Evolutionary conservation across 2,329 filamentous ascomycete species (phyloP).

Genomic region (Fusarium agapanthi): DNA sequence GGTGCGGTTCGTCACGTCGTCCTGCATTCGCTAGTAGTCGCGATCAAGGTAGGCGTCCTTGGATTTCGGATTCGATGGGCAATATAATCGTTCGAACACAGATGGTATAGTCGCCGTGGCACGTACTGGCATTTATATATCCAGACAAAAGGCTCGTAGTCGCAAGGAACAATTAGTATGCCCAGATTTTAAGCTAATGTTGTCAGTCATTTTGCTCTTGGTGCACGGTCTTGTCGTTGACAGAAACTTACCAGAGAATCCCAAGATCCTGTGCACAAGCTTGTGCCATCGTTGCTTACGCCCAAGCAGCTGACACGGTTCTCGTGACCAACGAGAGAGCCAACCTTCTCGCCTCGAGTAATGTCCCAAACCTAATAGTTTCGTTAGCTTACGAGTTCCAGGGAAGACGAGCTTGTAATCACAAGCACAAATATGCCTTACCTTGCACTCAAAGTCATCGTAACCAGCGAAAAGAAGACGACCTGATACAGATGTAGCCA

Average conservation of each 20-base stretch:
- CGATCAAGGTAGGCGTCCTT: conserved; percentile 45
- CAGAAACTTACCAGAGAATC: conserved; percentile 86
- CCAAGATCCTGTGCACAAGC: conserved; percentile 99
- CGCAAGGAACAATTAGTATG: conserved; percentile 65
- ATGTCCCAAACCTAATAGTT: conserved; percentile 91
- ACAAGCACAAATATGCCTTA: conserved; percentile 53
- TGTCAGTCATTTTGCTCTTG: conserved; percentile 13
- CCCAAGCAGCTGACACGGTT: conserved; percentile 99
- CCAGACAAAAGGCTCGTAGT: conserved; percentile 41
- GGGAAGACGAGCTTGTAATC: background rate
- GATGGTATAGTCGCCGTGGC: conserved; percentile 41
- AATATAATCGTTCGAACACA: conserved; percentile 46
- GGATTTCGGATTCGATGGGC: conserved; percentile 43
- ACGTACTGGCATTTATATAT: conserved; percentile 44
- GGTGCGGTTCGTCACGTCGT: conserved; percentile 53
- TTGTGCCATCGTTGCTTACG: conserved; percentile 98
- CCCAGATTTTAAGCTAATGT: conserved; percentile 84
- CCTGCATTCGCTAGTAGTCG: conserved; percentile 50
- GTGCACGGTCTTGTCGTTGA: background rate
- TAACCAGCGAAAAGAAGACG: conserved; percentile 96
- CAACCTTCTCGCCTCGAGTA: conserved; percentile 94
- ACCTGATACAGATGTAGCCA: conserved; percentile 96
- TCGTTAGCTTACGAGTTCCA: conserved; percentile 6
- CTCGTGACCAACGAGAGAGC: conserved; percentile 95
- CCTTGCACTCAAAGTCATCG: conserved; percentile 99